Evolutionary conservation across 2,329 filamentous ascomycete species (phyloP), one percentile per base, ranked within the genome.

Genomic region (Colletotrichum liriopes): DNA sequence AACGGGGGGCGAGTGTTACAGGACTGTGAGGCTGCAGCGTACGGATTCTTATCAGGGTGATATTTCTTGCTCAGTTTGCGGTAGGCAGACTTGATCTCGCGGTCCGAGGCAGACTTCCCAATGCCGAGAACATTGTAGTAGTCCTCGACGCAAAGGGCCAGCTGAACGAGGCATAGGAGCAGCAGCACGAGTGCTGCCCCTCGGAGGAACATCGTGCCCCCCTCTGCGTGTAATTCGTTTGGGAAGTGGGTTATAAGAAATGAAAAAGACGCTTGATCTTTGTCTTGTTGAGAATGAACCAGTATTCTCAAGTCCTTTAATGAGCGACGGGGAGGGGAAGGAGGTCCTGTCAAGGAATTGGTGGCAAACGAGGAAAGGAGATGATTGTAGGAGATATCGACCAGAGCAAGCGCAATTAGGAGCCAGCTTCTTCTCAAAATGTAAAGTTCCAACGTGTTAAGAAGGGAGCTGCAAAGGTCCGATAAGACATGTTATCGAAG

Each of bases 21-120:
- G n/a, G 4, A 32, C 6, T 47, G 23, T 47, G 29, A 35, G 51
- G 41, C 29, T 65, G 1, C 43, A 35, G 60, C 93, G 78, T 89
- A 96, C 93, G 96, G 95, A 78, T 98, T 98, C 89, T 99, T 99
- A 84, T 99, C 96, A 4, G 96, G 96, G 80, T 99, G 96, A 82
- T 90, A 98, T 82, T 97, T 97, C 84, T 98, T 98, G 86, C 94
- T 97, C 14, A 99, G 87, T 72, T 91, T 92, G 72, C 95, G 91
- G 83, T 99, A 99, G 29, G 96, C 95, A 56, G 93, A 93, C 84
- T 99, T 99, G 81, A 99, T 93, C 78, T 98, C 93, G 78, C 92
- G 92, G 65, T 98, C 95, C 58, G 90, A 92, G 20, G 96, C 96
- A 72, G 92, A 87, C 78, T 91, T 94, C 78, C 92, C 89, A 74